These are phyloP conservation scores for Artemisia annua DNA, from an alignment of 129 eudicot species.

Conservation along the genomic window DNA sequence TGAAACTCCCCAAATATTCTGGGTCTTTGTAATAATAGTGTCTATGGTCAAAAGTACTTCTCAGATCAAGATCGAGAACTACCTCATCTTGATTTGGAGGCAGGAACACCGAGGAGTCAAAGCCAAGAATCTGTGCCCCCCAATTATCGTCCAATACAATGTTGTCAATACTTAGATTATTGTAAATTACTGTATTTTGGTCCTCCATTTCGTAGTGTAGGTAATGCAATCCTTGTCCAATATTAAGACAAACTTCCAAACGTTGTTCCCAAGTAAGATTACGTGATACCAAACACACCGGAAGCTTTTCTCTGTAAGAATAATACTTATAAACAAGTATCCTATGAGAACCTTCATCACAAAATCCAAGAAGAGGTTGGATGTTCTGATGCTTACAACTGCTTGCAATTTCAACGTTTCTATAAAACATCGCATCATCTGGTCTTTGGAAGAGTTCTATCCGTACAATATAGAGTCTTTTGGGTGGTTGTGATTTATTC, in stretches of 20 bases:
- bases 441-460: neutral
- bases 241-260: neutral
- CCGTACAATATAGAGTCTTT: neutral
- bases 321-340: neutral
- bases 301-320: neutral
- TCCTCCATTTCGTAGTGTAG: neutral
- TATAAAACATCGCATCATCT: neutral
- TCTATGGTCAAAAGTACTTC: neutral
- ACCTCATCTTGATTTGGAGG: neutral
- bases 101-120: neutral
- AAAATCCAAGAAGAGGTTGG: neutral
- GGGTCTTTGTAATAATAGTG: neutral
- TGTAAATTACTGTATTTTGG: neutral
- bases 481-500: neutral
- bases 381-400: constrained; percentile 3
- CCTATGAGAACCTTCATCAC: neutral
- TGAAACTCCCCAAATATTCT: neutral
- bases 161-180: neutral
- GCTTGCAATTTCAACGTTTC: neutral
- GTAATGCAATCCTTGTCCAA: neutral
- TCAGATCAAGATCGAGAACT: no score
- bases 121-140: neutral
- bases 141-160: neutral
- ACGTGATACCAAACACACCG: neutral
- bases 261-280: constrained; percentile 4